Percentiles rank a stretch among this genome's conserved stretches.
phyloP scores from a whole-genome alignment of 2,329 filamentous ascomycete genomes.

The Colletotrichum camelliae region DNA sequence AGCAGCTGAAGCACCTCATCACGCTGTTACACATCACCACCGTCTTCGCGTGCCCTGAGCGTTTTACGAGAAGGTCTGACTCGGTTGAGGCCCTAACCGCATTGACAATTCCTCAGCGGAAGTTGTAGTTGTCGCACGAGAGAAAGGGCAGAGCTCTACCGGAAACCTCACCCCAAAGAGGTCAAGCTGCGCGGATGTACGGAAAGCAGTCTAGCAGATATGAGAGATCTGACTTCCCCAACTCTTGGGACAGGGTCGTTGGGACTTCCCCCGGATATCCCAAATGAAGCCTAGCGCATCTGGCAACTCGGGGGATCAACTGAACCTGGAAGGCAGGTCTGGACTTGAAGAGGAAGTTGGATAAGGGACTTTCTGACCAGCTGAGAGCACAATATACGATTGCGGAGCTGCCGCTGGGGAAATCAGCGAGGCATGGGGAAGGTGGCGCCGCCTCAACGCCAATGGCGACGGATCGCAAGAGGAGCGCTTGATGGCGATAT shows the following conservation, averaged over 20 bases:
- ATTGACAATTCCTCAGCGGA: neutral
- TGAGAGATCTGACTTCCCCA: conserved; percentile 17
- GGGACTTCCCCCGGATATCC: conserved; percentile 9
- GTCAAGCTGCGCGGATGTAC: neutral
- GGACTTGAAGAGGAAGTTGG: conserved; percentile 7
- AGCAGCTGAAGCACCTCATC: neutral
- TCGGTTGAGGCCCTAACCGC: neutral
- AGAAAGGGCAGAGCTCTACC: neutral
- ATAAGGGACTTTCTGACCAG: neutral
- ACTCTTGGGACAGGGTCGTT: conserved; percentile 11
- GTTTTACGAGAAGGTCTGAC: neutral
- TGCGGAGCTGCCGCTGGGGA: neutral
- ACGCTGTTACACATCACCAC: neutral
- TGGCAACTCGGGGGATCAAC: conserved; percentile 3
- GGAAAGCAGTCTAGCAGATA: neutral
- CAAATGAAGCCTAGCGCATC: conserved; percentile 7
- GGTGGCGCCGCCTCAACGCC: neutral
- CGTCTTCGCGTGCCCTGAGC: neutral
- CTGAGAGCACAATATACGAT: neutral
- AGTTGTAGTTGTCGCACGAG: neutral
- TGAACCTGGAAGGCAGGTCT: conserved; percentile 1
- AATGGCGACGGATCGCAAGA: neutral
- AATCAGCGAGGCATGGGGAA: neutral
- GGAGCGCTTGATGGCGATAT: conserved; percentile 1
- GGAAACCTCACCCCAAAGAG: neutral